Conservation (phyloP, 177 flowering plant genomes). For the Vitis hybrid region DNA sequence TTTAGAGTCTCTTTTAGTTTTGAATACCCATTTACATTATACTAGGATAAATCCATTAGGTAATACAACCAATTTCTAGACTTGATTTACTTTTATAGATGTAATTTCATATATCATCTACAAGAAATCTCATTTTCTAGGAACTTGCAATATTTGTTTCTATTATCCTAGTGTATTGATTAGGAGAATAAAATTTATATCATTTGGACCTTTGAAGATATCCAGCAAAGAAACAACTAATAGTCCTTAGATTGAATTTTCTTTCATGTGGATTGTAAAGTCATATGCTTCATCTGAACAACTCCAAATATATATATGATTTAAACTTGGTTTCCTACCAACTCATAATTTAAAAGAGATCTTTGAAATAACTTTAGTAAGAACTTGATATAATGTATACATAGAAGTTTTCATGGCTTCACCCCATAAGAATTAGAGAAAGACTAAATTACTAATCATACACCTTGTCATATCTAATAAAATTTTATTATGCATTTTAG, state of each 20-base stretch:
- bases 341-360: neutral
- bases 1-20: neutral
- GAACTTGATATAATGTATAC: neutral
- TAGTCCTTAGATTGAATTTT: neutral
- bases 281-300: neutral
- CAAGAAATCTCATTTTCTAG: neutral
- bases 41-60: neutral
- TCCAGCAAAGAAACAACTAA: neutral
- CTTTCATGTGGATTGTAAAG: neutral
- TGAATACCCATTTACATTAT: neutral
- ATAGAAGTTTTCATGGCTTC: neutral
- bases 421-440: neutral
- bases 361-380: neutral
- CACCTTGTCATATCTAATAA: neutral
- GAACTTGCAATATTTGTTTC: neutral
- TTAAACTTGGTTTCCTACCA: no score
- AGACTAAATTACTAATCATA: neutral
- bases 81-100: neutral
- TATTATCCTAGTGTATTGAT: neutral
- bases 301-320: neutral
- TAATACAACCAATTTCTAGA: neutral
- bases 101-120: neutral
- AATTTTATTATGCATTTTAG: neutral
- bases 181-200: neutral
- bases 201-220: neutral